Conservation (phyloP, 2,329 filamentous ascomycete genomes). For the Beauveria sp. region DNA sequence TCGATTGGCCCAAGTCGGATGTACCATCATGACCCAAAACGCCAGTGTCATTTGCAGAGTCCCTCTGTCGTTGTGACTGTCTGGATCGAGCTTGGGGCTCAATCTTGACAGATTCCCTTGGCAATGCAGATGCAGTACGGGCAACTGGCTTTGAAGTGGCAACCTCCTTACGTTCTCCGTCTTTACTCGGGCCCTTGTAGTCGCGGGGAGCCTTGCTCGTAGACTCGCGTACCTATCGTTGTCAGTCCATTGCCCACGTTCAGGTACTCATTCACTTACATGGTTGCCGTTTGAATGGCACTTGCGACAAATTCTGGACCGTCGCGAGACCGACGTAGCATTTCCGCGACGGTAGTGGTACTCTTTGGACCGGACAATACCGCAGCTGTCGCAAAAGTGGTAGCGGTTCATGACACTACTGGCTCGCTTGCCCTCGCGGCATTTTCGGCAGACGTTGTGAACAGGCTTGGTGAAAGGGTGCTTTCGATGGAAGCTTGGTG, state of each 20-base stretch:
- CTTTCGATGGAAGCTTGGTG: slow-evolving; percentile 25
- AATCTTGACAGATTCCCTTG: neutral
- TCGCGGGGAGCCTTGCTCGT: neutral
- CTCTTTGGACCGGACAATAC: slow-evolving; percentile 29
- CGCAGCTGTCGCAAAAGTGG: slow-evolving; percentile 38
- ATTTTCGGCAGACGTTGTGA: slow-evolving; percentile 28
- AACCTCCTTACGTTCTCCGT: neutral
- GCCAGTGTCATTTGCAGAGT: neutral
- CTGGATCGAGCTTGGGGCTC: neutral
- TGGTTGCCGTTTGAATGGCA: neutral
- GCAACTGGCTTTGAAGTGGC: neutral
- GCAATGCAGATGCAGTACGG: neutral
- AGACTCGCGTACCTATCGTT: neutral
- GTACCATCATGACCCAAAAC: neutral
- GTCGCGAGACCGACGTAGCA: neutral
- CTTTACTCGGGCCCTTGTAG: neutral
- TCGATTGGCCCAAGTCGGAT: neutral
- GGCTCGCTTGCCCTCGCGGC: slow-evolving; percentile 21
- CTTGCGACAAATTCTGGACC: slow-evolving; percentile 1
- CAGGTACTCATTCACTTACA: neutral
- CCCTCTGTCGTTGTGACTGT: neutral
- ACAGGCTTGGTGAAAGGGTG: slow-evolving; percentile 23
- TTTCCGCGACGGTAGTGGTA: slow-evolving; percentile 23
- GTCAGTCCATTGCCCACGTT: neutral
- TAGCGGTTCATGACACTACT: slow-evolving; percentile 17